A percentile compares a stretch with the other conserved stretches of the same genome.
Conservation (phyloP, 129 eudicot species). For the Tanacetum coccineum region DNA sequence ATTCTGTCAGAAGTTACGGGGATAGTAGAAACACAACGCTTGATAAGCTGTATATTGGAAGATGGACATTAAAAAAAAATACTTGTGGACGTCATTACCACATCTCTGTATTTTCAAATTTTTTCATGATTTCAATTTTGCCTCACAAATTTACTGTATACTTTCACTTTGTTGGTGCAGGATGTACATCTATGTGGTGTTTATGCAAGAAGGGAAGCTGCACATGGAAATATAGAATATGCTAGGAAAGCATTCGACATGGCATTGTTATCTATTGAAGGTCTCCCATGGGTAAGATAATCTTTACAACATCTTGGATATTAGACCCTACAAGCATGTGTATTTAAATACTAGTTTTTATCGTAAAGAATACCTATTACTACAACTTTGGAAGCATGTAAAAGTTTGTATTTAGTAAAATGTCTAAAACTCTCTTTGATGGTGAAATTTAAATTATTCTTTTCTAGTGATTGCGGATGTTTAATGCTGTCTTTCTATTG, state of each 20-base stretch:
- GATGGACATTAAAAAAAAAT: too few relatives aligned
- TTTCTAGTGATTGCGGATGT: too few relatives aligned
- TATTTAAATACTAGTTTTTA: too few relatives aligned
- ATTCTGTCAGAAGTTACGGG: too few relatives aligned
- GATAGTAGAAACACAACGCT: too few relatives aligned
- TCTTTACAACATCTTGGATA: not conserved
- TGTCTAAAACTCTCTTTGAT: too few relatives aligned
- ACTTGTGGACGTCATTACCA: too few relatives aligned
- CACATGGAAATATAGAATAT: conserved; percentile 71
- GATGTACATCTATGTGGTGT: conserved; percentile 91
- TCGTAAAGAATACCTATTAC: not conserved
- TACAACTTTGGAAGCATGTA: conserved; percentile 1
- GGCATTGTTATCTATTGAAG: conserved; percentile 79
- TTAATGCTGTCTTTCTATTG: not conserved
- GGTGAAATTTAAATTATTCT: too few relatives aligned
- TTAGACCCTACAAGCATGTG: not conserved
- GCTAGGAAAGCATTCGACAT: conserved; percentile 94
- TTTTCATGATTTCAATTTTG: not conserved
- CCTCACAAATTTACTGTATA: not conserved
- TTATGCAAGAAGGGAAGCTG: conserved; percentile 92
- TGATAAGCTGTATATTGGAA: too few relatives aligned
- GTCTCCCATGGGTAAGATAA: conserved; percentile 58
- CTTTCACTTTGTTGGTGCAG: conserved; percentile 33
- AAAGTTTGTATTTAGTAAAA: not conserved
- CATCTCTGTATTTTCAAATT: too few relatives aligned